Evolutionary conservation across 1,284 basidiomycete species (phyloP), one percentile per base, ranked within the genome.

Genomic region (Irpex sp.): DNA sequence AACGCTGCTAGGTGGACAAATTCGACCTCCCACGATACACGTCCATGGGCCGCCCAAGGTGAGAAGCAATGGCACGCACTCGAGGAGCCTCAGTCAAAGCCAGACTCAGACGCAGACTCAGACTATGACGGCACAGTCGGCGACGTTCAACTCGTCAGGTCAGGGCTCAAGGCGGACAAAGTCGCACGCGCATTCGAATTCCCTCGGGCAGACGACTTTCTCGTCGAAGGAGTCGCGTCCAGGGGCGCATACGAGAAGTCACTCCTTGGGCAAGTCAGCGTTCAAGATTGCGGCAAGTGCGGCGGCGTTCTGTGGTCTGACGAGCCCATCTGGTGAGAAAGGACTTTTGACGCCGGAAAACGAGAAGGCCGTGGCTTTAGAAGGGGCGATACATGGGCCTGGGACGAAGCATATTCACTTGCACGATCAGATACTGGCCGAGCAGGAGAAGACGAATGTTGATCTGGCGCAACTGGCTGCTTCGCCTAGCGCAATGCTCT

Each of bases 1-100:
- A 36, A 85, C 86, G 0, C 77, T 87, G 40, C 76, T 91, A 2
- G 89, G 89, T 5, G 82, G 79, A 65, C 89, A 91, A 74, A 74
- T 79, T 51, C 69, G 81, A 31, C 79, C 84, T 44, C 85, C 87
- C 1, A 75, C 77, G 8, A 74, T 86, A 31, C 77, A 79, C 55
- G 69, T 79, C 4, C 72, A 62, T 59, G 64, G 62, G 15, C 64
- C 67, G 2, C 63, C 65, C 13, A 21, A n/a, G 17, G 56, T 57
- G n/a, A 57, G 56, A 57, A 58, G 58, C 34, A 47, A 61, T 19
- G 58, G 51, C 26, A 13, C 54, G 7, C 34, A 56, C 21, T 34
- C 54, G 13, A 57, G 26, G 36, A 62, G 59, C 54, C 44, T 37
- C 44, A 59, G 37, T 61, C 64, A 54, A 17, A 59, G 52, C 40